Evolutionary conservation across 805 yeast species (phyloP).

Genomic region (Citeromyces nyonsensis): DNA sequence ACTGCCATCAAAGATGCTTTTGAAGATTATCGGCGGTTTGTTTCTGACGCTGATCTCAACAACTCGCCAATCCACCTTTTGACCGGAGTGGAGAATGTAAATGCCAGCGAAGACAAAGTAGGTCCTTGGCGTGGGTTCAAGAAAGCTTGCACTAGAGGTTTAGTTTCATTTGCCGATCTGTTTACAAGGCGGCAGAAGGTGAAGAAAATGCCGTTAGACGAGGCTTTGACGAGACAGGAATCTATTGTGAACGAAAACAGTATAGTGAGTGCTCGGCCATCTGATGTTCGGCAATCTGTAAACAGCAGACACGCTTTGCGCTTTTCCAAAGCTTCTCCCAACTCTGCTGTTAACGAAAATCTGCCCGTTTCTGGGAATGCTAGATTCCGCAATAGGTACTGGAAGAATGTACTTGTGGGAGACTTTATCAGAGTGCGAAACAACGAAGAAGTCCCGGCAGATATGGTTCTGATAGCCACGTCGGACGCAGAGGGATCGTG

Average conservation of each 20-base stretch:
- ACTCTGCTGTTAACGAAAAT: slow-evolving; percentile 16
- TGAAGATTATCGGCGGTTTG: slow-evolving; percentile 57
- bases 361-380: slow-evolving; percentile 15
- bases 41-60: slow-evolving; percentile 53
- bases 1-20: slow-evolving; percentile 69
- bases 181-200: slow-evolving; percentile 3
- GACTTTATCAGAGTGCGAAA: slow-evolving; percentile 55
- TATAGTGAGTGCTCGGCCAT: background rate
- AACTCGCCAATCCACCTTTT: slow-evolving; percentile 46
- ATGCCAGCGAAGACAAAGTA: slow-evolving; percentile 37
- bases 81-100: slow-evolving; percentile 36
- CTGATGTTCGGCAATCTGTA: slow-evolving; percentile 2
- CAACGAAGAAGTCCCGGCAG: slow-evolving; percentile 75
- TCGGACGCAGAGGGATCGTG: slow-evolving; percentile 58
- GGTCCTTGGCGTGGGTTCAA: slow-evolving; percentile 57
- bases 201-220: background rate
- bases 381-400: slow-evolving; percentile 21
- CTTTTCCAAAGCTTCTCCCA: slow-evolving; percentile 10
- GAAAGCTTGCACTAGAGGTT: slow-evolving; percentile 25
- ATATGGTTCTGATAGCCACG: slow-evolving; percentile 44
- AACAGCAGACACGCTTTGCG: slow-evolving; percentile 5
- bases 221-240: background rate
- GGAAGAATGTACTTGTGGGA: slow-evolving; percentile 66
- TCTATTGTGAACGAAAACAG: background rate
- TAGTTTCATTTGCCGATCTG: background rate